Base-by-base conservation (phyloP, 2,329 filamentous ascomycete species). In the Cytospora piceae region DNA sequence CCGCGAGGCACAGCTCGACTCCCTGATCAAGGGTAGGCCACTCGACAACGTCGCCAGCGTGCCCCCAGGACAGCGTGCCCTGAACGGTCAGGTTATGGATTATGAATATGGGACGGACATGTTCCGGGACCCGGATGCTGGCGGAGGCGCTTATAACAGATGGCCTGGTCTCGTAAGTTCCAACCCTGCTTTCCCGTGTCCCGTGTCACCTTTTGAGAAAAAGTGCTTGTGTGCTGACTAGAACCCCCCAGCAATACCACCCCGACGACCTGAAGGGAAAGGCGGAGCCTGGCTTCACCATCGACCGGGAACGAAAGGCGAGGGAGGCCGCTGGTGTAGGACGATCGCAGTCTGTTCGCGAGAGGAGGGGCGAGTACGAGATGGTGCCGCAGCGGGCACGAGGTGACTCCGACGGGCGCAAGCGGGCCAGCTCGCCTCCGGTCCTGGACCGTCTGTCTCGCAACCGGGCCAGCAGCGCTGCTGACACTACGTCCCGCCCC, bases 91-190 rank as follows among this genome's bases (percentile, higher is more conserved):
- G 61, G 79, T 84, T 14, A 92, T 96, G 81, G 70, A 88, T 32
- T 97, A 97, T 72, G 82, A 92, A 72, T 93, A 97, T 73, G 93
- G 93, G n/a, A 84, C 89, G 2, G 93, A 97, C 73, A 81, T 97
- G 74, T 93, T 94, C 90, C 83, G 89, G 58, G 92, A 94, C 72
- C 77, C 79, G 0, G 86, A 90, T 67, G 85, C 86, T 3, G 74
- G 79, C 0, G 91, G 91, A 20, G 91, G 89, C n/a, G 83, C 90
- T 17, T 97, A 95, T 74, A 90, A 87, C 78, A 85, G 92, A 56
- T 94, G 87, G 81, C 85, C 89, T 4, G 88, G 87, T 58, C 75
- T 91, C 70, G 93, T 95, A 82, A 77, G 89, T 31, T 64, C 34
- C 22, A 31, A n/a, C n/a, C 53, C 27, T 31, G 5, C 32, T 12